Evolutionary conservation across 805 yeast species (phyloP), one percentile per base, ranked within the genome.

Genomic region (Cyberlindnera sargentensis): DNA sequence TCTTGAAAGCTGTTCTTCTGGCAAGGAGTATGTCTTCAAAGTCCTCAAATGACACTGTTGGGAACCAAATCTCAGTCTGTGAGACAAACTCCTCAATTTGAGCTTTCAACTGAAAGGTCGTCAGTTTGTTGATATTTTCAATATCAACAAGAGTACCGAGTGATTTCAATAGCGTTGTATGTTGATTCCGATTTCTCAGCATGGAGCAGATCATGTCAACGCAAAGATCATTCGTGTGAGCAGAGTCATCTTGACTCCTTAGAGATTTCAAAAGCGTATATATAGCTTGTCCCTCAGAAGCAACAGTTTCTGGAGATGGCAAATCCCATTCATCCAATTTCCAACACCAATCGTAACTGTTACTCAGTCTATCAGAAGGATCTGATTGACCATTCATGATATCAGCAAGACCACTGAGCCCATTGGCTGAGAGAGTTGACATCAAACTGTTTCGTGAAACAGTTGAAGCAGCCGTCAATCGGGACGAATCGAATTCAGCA

Each of bases 241-340:
- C 49, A n/a, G 29, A 15, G 8, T 7, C 27, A 20, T 6, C 47
- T 37, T 4, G 30, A 31, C 74, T 79, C 31, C 65, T 65, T 4
- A 78, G 52, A 4, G 58, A 56, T 49, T 76, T 80, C 47, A 84
- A 63, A 1, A 76, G 57, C 4, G 67, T 65, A 55, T 82, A 87
- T 3, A 81, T 61, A 3, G 68, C 63, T 36, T 72, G 73, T 37
- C 75, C 68, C 34, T 69, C 74, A 1, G 66, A 60, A 0, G 42
- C 40, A 0, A 72, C 57, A 0, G 46, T 49, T 3, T 55, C 57
- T 1, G 80, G 70, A 0, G 57, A 47, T 0, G 95, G 86, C 2
- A 84, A 47, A 42, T 82, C 83, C 97, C 97, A 90, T 40, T 76
- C 75, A 36, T 73, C 75, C 34, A 90, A 61, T 55, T 84, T 84